A percentile compares a stretch with the other conserved stretches of the same genome.
Conservation (phyloP, 768 basidiomycete species). For the Lactarius evosmus region DNA sequence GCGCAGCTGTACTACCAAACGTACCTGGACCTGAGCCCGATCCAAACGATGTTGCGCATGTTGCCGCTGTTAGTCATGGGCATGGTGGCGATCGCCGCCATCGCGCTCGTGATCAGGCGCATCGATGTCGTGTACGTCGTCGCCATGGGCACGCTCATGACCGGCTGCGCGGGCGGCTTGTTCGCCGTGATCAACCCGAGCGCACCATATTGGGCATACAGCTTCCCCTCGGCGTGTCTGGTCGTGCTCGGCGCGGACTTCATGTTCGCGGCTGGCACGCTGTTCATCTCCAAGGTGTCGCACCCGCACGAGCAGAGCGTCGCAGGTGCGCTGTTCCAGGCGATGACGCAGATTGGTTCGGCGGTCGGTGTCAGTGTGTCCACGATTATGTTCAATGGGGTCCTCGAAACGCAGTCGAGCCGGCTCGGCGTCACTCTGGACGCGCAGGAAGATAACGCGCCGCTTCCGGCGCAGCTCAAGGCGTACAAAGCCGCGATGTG, state of each 20-base stretch:
- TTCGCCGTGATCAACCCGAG: conserved; percentile 63
- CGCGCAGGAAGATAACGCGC: conserved; percentile 33
- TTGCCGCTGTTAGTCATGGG: conserved; percentile 72
- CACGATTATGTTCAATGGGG: conserved; percentile 66
- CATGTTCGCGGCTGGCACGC: conserved; percentile 65
- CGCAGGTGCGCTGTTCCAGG: conserved; percentile 73
- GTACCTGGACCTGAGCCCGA: conserved; percentile 50
- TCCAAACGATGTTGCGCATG: conserved; percentile 62
- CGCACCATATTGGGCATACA: conserved; percentile 68
- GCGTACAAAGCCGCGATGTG: conserved; percentile 66
- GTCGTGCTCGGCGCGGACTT: conserved; percentile 77
- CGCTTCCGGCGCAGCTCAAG: conserved; percentile 40
- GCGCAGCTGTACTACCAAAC: conserved; percentile 71
- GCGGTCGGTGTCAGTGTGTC: conserved; percentile 68
- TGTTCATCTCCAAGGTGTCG: conserved; percentile 69
- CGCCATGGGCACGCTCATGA: conserved; percentile 55
- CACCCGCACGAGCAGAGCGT: conserved; percentile 70
- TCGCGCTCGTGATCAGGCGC: conserved; percentile 55
- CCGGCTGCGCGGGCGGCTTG: conserved; percentile 54
- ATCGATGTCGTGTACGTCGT: conserved; percentile 56
- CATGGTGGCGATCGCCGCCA: conserved; percentile 57
- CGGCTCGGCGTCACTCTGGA: conserved; percentile 36
- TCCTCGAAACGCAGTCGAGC: conserved; percentile 38
- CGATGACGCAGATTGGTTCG: conserved; percentile 74
- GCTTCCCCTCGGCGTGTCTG: conserved; percentile 64